Percentiles rank a stretch among this genome's conserved stretches.
Evolutionary conservation across 1,284 basidiomycete species (phyloP).

Genomic region (Sporisorium graminicola): DNA sequence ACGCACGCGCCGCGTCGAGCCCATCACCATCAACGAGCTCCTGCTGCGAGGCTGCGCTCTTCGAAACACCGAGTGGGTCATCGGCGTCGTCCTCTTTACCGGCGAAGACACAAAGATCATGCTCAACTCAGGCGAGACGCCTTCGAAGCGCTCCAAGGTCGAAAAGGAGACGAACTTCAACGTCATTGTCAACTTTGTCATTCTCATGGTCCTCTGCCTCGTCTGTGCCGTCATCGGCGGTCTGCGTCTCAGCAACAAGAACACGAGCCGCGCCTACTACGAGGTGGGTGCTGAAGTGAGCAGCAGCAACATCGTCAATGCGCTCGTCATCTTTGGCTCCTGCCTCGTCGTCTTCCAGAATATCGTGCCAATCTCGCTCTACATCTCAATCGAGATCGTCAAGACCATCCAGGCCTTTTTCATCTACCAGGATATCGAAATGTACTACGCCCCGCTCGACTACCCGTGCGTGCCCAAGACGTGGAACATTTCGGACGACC

Average conservation of each 20-base stretch:
- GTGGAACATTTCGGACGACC: slow-evolving; percentile 97
- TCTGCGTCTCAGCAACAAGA: slow-evolving; percentile 75
- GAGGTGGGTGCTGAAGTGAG: slow-evolving; percentile 49
- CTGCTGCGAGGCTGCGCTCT: slow-evolving; percentile 90
- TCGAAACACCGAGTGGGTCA: slow-evolving; percentile 94
- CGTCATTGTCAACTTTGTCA: slow-evolving; percentile 90
- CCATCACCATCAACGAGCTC: slow-evolving; percentile 88
- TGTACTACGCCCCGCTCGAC: slow-evolving; percentile 89
- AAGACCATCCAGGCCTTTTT: slow-evolving; percentile 98
- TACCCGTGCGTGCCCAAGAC: slow-evolving; percentile 93
- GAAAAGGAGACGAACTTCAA: slow-evolving; percentile 99
- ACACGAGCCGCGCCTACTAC: slow-evolving; percentile 81
- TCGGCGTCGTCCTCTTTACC: slow-evolving; percentile 93
- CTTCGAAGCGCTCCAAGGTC: slow-evolving; percentile 92
- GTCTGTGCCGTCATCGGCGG: slow-evolving; percentile 81
- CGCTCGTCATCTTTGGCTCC: slow-evolving; percentile 83
- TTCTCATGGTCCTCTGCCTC: slow-evolving; percentile 84
- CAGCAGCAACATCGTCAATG: slow-evolving; percentile 77
- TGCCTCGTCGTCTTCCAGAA: slow-evolving; percentile 93
- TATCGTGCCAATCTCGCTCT: slow-evolving; percentile 95
- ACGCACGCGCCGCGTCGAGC: slow-evolving; percentile 69
- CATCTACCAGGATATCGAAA: slow-evolving; percentile 93
- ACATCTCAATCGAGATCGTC: slow-evolving; percentile 97
- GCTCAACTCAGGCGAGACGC: slow-evolving; percentile 86
- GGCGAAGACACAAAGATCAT: slow-evolving; percentile 98